Evolutionary conservation across 768 basidiomycete species (phyloP).

Genomic region (Psilocybe cyanescens): DNA sequence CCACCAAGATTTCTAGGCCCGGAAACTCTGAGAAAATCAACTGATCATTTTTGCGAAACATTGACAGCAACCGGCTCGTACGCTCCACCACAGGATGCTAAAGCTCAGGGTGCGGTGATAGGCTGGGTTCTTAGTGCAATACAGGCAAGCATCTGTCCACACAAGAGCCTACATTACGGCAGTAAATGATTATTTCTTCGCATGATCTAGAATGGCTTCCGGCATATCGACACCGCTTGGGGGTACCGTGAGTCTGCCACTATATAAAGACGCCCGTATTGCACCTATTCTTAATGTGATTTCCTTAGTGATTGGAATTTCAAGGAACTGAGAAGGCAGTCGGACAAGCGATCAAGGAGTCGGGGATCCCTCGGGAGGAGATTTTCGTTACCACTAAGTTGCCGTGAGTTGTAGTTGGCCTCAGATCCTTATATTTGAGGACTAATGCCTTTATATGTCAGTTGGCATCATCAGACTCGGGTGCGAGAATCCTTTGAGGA

Average conservation of each 20-base stretch:
- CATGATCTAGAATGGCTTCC: slow-evolving; percentile 37
- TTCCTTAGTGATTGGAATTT: too few relatives aligned
- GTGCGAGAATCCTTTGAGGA: slow-evolving; percentile 45
- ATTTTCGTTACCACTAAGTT: slow-evolving; percentile 57
- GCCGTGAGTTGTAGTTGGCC: slow-evolving; percentile 28
- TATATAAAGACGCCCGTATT: background rate
- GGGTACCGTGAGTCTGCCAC: slow-evolving; percentile 24
- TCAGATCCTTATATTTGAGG: too few relatives aligned
- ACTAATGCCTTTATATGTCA: slow-evolving; percentile 11
- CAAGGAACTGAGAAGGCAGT: slow-evolving; percentile 43
- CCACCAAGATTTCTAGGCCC: background rate
- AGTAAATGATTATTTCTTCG: too few relatives aligned
- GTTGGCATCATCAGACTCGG: slow-evolving; percentile 39
- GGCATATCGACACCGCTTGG: slow-evolving; percentile 45
- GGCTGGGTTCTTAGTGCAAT: slow-evolving; percentile 45
- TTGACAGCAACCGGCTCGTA: slow-evolving; percentile 43
- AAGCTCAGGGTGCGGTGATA: slow-evolving; percentile 36
- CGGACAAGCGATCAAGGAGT: slow-evolving; percentile 47
- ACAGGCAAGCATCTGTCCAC: slow-evolving; percentile 26
- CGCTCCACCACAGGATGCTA: slow-evolving; percentile 33
- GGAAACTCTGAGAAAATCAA: background rate
- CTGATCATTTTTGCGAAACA: background rate
- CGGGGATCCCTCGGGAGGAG: slow-evolving; percentile 52
- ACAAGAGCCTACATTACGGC: too few relatives aligned
- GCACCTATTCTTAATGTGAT: too few relatives aligned